Base-by-base conservation (phyloP, 352 stramenopile genomes). In the Pythium dissotocum region DNA sequence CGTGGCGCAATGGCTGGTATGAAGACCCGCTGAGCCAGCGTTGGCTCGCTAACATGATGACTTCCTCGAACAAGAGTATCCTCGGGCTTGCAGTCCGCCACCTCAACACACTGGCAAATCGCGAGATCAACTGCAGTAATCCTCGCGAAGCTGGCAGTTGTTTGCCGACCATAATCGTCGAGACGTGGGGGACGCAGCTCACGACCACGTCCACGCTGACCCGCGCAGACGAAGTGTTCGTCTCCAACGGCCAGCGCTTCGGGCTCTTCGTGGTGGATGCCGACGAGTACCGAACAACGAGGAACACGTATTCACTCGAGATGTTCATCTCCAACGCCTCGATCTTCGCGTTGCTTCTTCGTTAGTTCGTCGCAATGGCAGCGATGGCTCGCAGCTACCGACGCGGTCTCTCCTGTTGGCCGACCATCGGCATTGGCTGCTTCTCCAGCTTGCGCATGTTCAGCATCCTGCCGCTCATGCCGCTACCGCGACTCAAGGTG, bases 241-340 rank as follows among this genome's bases (percentile, higher is more conserved):
- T 69, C 4, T 54, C 69, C 16, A 77, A 80, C 59, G 72, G 56
- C 10, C 56, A 59, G 0, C 69, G 69, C 4, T 76, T 61, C 18
- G 75, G 77, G 1, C 0, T 79, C 2, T 77, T 82, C 40, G 7
- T 77, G 0, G 76, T 65, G 30, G 30, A 82, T 26, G 46, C 32
- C 6, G 18, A 28, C 0, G 1, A 16, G 21, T 4, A 48, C 16
- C 54, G 48, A 16, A 61, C 40, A 2, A 48, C 74, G 12, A 44
- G 28, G 2, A 72, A 48, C 42, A 18, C 58, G 0, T 82, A 83
- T 42, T 56, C 72, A 13, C 48, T 78, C 30, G 59, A 75, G 1
- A 61, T 42, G 7, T 62, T 79, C 21, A 68, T 83, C 46, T 74
- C 76, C 4, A 82, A 83, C 55, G 1, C 55, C 0, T 76, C 73